These are phyloP conservation scores for Alectoria sarmentosa DNA, from an alignment of 495 filamentous ascomycete genomes.

Conservation along the genomic window DNA sequence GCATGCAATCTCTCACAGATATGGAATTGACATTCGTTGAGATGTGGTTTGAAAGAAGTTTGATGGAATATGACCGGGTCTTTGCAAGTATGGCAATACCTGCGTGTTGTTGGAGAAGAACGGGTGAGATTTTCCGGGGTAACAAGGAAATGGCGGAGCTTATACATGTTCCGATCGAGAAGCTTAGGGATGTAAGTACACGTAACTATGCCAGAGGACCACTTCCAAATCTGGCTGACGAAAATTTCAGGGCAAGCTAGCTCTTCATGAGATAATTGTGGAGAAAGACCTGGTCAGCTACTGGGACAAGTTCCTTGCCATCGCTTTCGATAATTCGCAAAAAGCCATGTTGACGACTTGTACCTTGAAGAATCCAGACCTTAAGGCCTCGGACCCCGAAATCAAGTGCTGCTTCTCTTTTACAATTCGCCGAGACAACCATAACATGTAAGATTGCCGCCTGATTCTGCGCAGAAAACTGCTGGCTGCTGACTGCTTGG, in stretches of 20 bases:
- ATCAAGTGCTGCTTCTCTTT: conserved; percentile 97
- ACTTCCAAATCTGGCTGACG: neutral
- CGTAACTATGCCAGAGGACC: neutral
- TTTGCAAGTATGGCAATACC: conserved; percentile 99
- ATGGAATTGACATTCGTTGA: conserved; percentile 89
- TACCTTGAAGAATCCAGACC: conserved; percentile 77
- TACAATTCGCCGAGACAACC: conserved; percentile 84
- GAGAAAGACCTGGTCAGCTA: conserved; percentile 94
- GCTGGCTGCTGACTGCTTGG: conserved; percentile 13
- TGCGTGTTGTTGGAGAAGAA: conserved; percentile 94
- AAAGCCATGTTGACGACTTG: conserved; percentile 96
- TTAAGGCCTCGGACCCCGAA: conserved; percentile 59
- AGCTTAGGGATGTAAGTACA: conserved; percentile 73
- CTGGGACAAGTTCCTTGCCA: conserved; percentile 99
- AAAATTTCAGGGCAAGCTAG: conserved; percentile 70
- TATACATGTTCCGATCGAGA: conserved; percentile 87
- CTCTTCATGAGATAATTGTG: conserved; percentile 89
- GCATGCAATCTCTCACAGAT: conserved; percentile 84
- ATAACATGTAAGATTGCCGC: conserved; percentile 76
- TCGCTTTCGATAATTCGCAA: conserved; percentile 93
- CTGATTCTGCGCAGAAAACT: conserved; percentile 9
- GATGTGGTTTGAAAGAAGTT: conserved; percentile 93
- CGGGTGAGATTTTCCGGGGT: conserved; percentile 93
- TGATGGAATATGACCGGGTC: conserved; percentile 96
- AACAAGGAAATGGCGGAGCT: conserved; percentile 99